phyloP scores from a whole-genome alignment of 1,284 basidiomycete genomes.

The Uromyces viciae-fabae region DNA sequence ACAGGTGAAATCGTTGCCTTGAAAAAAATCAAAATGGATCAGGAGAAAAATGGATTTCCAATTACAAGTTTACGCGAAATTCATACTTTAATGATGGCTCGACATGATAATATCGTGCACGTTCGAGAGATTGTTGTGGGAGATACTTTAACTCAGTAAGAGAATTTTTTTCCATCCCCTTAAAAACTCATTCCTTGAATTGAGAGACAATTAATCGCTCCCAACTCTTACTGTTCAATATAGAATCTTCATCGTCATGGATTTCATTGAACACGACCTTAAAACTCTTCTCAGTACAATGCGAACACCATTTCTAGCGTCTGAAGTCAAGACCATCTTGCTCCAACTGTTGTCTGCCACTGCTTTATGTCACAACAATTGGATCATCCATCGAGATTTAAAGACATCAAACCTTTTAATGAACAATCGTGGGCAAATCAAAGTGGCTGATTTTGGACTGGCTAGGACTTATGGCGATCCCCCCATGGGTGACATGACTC shows the following conservation, averaged over 20 bases:
- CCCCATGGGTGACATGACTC: slow-evolving; percentile 90
- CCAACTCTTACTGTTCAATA: too few species aligned
- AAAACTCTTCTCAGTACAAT: slow-evolving; percentile 89
- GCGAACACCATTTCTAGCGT: slow-evolving; percentile 90
- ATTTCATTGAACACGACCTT: slow-evolving; percentile 98
- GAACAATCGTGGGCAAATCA: slow-evolving; percentile 97
- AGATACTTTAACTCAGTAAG: slow-evolving; percentile 98
- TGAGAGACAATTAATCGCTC: slow-evolving; percentile 25
- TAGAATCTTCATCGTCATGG: slow-evolving; percentile 98
- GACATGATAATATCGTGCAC: slow-evolving; percentile 88
- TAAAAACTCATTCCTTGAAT: too few species aligned
- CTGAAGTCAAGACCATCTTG: slow-evolving; percentile 96
- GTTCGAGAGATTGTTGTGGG: slow-evolving; percentile 96
- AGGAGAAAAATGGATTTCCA: slow-evolving; percentile 96
- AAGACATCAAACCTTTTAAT: slow-evolving; percentile 97
- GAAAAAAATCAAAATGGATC: slow-evolving; percentile 96
- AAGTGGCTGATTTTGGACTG: slow-evolving; percentile 96
- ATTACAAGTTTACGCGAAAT: slow-evolving; percentile 95
- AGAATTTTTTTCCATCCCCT: slow-evolving; percentile 56
- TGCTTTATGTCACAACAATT: slow-evolving; percentile 84
- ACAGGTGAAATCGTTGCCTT: slow-evolving; percentile 92
- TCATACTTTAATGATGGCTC: slow-evolving; percentile 73
- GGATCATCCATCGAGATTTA: slow-evolving; percentile 95
- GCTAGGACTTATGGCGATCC: slow-evolving; percentile 93
- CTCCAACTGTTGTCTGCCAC: slow-evolving; percentile 89